phyloP scores from a whole-genome alignment of 2,329 filamentous ascomycete species.

The Scedosporium aurantiacum region DNA sequence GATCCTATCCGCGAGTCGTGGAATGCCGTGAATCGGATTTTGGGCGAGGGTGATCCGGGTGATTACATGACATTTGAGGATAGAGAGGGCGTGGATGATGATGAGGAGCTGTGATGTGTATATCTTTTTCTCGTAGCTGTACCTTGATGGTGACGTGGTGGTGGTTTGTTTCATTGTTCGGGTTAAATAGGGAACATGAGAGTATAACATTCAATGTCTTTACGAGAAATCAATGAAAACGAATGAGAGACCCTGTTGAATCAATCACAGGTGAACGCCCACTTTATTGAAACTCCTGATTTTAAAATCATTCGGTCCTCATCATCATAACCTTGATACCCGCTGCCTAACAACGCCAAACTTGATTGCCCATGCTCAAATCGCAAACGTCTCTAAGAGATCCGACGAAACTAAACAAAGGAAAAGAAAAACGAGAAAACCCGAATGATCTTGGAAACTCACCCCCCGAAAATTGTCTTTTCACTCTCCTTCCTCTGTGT shows the following conservation, averaged over 20 bases:
- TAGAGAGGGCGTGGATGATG: constrained; percentile 49
- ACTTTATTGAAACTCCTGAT: no score
- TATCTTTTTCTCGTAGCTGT: background rate
- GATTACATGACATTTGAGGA: constrained; percentile 73
- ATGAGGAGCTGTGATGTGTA: constrained; percentile 43
- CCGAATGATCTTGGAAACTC: background rate
- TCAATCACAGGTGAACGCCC: no score
- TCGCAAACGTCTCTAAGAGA: background rate
- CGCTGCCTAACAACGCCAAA: background rate
- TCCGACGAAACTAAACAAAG: background rate
- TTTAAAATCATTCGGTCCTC: background rate
- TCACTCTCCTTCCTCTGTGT: no score
- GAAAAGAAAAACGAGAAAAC: background rate
- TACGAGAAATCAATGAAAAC: background rate
- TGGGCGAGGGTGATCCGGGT: constrained; percentile 28
- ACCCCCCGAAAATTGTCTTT: background rate
- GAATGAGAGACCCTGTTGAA: background rate
- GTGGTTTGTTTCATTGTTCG: no score
- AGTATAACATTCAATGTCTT: background rate
- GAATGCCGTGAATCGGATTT: constrained; percentile 47
- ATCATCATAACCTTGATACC: no score
- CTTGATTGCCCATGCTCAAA: background rate
- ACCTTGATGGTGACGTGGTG: background rate
- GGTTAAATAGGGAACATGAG: no score
- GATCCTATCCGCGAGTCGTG: constrained; percentile 60